Percentiles rank a stretch among this genome's conserved stretches.
Conservation (phyloP, 2,329 filamentous ascomycete species). For the Ambrosiella xylebori region DNA sequence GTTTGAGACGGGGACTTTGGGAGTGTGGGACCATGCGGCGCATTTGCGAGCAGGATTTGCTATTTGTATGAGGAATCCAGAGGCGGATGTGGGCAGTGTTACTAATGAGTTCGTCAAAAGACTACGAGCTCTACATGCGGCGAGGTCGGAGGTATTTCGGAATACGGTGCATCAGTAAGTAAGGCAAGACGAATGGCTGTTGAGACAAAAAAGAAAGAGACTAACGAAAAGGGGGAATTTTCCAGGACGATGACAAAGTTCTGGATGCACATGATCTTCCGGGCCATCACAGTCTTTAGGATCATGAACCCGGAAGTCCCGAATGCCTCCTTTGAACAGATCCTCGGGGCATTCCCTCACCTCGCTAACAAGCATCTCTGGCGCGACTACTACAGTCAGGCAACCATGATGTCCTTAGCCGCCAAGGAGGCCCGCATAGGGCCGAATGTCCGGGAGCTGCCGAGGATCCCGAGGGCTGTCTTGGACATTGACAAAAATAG, state of each 20-base stretch:
- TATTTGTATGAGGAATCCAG: not conserved
- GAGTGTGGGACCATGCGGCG: not conserved
- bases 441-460: not conserved
- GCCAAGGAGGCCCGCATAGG: not conserved
- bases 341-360: not conserved
- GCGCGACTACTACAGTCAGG: not conserved
- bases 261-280: not conserved
- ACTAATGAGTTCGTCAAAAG: not conserved
- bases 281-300: not conserved
- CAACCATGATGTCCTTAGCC: not conserved
- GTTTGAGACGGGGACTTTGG: not conserved
- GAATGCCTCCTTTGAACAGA: not conserved
- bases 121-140: not conserved
- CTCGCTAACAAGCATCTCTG: slow-evolving; percentile 1
- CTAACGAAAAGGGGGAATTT: no score
- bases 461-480: not conserved
- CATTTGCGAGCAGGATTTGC: slow-evolving; percentile 1
- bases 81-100: not conserved
- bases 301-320: not conserved
- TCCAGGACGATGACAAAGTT: slow-evolving; percentile 5
- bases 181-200: not conserved
- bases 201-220: no score
- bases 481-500: not conserved
- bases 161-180: slow-evolving; percentile 6
- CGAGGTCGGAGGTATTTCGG: not conserved